Evolutionary conservation across 345 rosid species (phyloP).

Genomic region (Populus davidiana): DNA sequence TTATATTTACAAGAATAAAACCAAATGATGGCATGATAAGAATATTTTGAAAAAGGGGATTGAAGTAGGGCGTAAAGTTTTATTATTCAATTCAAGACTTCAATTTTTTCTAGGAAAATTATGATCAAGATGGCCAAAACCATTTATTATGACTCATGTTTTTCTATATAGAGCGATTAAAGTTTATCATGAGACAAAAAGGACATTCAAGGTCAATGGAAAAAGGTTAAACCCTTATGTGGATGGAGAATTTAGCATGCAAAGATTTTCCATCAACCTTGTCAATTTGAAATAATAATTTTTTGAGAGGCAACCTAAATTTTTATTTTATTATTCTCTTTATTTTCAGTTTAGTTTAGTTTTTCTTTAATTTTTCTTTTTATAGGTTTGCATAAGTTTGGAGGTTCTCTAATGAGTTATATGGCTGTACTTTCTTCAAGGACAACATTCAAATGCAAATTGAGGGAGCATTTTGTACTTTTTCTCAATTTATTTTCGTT

Average conservation of each 20-base stretch:
- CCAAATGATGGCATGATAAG: not conserved
- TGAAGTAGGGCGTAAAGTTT: not conserved
- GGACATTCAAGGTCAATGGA: not conserved
- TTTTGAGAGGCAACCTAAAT: not conserved
- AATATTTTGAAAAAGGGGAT: not conserved
- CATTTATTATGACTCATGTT: not conserved
- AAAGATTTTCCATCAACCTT: too few relatives aligned
- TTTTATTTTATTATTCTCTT: too few relatives aligned
- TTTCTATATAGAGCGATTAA: not conserved
- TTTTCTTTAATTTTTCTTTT: too few relatives aligned
- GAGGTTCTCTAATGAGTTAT: too few relatives aligned
- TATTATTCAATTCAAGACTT: not conserved
- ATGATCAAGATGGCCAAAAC: not conserved
- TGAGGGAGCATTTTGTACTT: not conserved
- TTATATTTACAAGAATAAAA: not conserved
- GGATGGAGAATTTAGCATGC: not conserved
- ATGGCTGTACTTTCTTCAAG: not conserved
- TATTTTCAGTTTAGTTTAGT: too few relatives aligned
- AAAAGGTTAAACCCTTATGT: not conserved
- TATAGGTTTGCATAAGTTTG: not conserved
- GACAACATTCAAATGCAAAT: too few relatives aligned
- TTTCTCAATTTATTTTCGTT: too few relatives aligned
- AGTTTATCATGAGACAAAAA: not conserved
- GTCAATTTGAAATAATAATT: too few relatives aligned
- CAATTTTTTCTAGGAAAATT: not conserved